Base-by-base conservation (phyloP, 139 green algal genomes). In the Eudorina sp. region DNA sequence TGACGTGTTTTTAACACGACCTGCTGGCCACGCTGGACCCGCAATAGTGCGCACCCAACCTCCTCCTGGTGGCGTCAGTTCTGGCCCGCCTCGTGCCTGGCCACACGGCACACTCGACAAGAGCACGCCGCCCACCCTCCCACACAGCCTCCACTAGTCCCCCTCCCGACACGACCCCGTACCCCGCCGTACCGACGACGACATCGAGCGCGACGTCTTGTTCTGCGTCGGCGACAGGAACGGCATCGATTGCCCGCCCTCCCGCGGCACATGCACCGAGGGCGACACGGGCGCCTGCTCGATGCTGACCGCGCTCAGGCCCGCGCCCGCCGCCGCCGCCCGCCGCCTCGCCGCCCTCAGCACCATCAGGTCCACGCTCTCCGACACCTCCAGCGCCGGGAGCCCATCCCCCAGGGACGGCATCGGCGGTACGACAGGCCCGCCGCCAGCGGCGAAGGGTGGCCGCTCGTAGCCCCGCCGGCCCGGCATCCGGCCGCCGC, bases 331-430 rank as follows among this genome's bases (percentile, higher is more conserved):
- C 16, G 27, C 62, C 23, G 62, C 70, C 73, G 46, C n/a, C 73
- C 73, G 48, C 46, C 48, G 31, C 3, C 48, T 48, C 31, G 75
- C 75, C n/a, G 48, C n/a, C 31, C 75, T 48, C 48, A 68, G 31
- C 4, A 36, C 75, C 29, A 31, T 16, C 14, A 83, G 8, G 45
- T 83, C 48, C 19, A 83, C 75, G 51, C 48, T 83, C 51, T 83
- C 75, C 13, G 75, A 83, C 48, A 68, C 29, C 34, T 48, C 31
- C 40, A 68, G 75, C 25, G 48, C 75, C 13, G 75, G 75, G 31
- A 83, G 48, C 8, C 75, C 4, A 11, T 83, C 75, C 23, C 34
- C 66, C 66, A 43, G 11, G 31, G 34, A 23, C 16, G 34, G 34
- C 66, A 75, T 31, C 16, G n/a, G 34, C 19, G 38, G 34, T 14